phyloP scores from a whole-genome alignment of 2,329 filamentous ascomycete species.

The Didymella keratinophila region DNA sequence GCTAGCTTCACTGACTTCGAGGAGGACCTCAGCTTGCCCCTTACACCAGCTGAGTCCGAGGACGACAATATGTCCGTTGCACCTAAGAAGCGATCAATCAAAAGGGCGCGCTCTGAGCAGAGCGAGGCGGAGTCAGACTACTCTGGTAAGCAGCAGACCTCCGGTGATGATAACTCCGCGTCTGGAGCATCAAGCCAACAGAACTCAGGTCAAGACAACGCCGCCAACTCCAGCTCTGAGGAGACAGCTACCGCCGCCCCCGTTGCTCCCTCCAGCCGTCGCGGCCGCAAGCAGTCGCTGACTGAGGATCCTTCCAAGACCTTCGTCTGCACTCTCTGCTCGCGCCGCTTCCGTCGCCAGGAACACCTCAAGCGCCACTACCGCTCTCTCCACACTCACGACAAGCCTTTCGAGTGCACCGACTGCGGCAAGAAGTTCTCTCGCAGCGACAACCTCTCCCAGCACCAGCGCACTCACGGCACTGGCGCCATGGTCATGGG shows the following conservation, averaged over 20 bases:
- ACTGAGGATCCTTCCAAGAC: slow-evolving; percentile 99
- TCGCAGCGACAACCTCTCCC: slow-evolving; percentile 93
- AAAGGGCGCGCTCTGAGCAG: slow-evolving; percentile 40
- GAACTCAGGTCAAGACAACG: slow-evolving; percentile 54
- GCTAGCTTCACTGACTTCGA: slow-evolving; percentile 80
- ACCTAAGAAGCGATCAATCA: slow-evolving; percentile 40
- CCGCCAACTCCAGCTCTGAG: slow-evolving; percentile 56
- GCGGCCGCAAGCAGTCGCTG: slow-evolving; percentile 96
- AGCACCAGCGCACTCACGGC: slow-evolving; percentile 94
- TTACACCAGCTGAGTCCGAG: slow-evolving; percentile 67
- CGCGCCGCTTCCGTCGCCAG: slow-evolving; percentile 95
- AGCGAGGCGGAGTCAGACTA: slow-evolving; percentile 50
- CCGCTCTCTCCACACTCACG: slow-evolving; percentile 95
- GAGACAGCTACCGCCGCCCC: slow-evolving; percentile 42
- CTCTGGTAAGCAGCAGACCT: slow-evolving; percentile 45
- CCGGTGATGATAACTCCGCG: slow-evolving; percentile 43
- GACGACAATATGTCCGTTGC: slow-evolving; percentile 44
- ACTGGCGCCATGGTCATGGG: slow-evolving; percentile 91
- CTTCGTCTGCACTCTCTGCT: slow-evolving; percentile 95
- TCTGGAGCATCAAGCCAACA: slow-evolving; percentile 50
- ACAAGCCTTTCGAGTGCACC: slow-evolving; percentile 97
- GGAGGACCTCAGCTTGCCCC: slow-evolving; percentile 69
- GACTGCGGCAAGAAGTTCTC: slow-evolving; percentile 99
- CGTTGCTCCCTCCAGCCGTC: slow-evolving; percentile 72
- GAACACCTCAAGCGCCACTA: slow-evolving; percentile 99